These are phyloP conservation scores for Scheffersomyces segobiensis DNA, from an alignment of 1,139 yeast genomes.

Conservation along the genomic window DNA sequence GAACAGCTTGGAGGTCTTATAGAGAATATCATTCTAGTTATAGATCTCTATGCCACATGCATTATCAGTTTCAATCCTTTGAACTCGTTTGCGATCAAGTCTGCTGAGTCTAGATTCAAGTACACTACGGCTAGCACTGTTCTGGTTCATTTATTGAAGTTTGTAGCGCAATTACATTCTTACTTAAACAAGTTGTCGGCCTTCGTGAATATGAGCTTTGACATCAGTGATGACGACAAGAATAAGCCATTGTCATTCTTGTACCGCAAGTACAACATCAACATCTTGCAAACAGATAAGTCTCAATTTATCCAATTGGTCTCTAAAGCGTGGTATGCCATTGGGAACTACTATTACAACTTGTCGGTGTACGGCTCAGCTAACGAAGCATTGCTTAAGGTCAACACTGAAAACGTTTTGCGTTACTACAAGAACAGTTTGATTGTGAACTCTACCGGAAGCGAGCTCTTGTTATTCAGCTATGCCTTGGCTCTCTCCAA, in stretches of 20 bases:
- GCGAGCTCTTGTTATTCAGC: constrained; percentile 28
- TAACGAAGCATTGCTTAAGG: constrained; percentile 18
- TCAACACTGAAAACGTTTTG: constrained; percentile 19
- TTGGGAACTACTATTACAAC: constrained; percentile 37
- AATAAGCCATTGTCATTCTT: constrained; percentile 33
- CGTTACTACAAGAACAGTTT: constrained; percentile 36
- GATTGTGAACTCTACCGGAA: constrained; percentile 43
- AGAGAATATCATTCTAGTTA: constrained; percentile 35
- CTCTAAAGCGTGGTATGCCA: constrained; percentile 41
- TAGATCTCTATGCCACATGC: constrained; percentile 38
- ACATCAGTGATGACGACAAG: constrained; percentile 10
- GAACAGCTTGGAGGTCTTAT: constrained; percentile 34
- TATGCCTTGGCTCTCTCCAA: constrained; percentile 42
- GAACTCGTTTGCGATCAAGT: constrained; percentile 20
- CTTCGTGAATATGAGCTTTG: constrained; percentile 31
- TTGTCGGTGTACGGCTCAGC: constrained; percentile 31
- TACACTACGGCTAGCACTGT: constrained; percentile 25
- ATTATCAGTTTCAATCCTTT: constrained; percentile 40
- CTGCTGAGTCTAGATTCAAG: constrained; percentile 23
- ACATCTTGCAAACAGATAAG: constrained; percentile 30
- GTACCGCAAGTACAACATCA: constrained; percentile 38
- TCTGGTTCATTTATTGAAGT: constrained; percentile 17
- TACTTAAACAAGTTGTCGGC: constrained; percentile 27
- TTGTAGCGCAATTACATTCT: constrained; percentile 18
- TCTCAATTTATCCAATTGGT: constrained; percentile 32